phyloP scores from a whole-genome alignment of 1,139 yeast species.

The Sugiyamaella pinicola region DNA sequence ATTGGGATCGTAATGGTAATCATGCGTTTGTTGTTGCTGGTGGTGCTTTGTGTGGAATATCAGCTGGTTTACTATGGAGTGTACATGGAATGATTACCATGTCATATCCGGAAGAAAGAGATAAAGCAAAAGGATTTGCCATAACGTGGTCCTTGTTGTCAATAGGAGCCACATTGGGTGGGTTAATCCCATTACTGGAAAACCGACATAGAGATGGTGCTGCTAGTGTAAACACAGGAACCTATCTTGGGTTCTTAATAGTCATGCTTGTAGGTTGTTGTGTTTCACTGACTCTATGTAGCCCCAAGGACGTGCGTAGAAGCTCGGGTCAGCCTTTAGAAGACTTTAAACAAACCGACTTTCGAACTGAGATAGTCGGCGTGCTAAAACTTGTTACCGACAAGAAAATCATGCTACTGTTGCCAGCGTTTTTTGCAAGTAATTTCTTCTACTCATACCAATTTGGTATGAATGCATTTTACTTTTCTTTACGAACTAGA shows the following conservation, averaged over 20 bases:
- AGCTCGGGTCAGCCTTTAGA: constrained; percentile 25
- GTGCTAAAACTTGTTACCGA: constrained; percentile 26
- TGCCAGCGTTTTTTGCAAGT: constrained; percentile 29
- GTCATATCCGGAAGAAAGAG: constrained; percentile 29
- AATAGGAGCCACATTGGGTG: constrained; percentile 29
- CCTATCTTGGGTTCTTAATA: constrained; percentile 29
- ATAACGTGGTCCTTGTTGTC: constrained; percentile 28
- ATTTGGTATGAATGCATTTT: constrained; percentile 30
- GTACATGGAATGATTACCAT: constrained; percentile 30
- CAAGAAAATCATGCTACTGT: constrained; percentile 25
- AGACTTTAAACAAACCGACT: constrained; percentile 25
- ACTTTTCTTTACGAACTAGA: constrained; percentile 29
- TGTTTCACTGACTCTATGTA: constrained; percentile 21
- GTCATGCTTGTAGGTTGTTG: constrained; percentile 27
- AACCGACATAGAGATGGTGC: constrained; percentile 23
- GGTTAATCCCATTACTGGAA: constrained; percentile 27
- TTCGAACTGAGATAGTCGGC: constrained; percentile 24
- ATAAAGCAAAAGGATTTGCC: constrained; percentile 26
- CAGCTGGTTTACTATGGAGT: constrained; percentile 30
- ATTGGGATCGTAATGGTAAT: constrained; percentile 26
- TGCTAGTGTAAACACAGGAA: constrained; percentile 28
- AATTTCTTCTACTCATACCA: constrained; percentile 30
- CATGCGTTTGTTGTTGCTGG: constrained; percentile 28
- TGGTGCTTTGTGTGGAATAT: constrained; percentile 28
- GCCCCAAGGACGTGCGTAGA: constrained; percentile 25